Conservation (phyloP, 257 asterid species). For the Fraxinus anomala region DNA sequence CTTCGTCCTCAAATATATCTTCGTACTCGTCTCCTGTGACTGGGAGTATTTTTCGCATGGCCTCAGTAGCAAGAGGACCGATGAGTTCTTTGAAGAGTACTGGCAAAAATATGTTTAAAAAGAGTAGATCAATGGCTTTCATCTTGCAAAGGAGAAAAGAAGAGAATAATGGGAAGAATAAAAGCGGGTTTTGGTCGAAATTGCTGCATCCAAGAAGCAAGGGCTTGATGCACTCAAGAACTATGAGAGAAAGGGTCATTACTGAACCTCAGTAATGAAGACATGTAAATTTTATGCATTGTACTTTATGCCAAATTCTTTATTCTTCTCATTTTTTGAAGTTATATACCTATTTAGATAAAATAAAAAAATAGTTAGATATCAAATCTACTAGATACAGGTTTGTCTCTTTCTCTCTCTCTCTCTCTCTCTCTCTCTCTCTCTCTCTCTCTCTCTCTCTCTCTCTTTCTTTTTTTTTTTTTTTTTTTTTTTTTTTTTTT, state of each 20-base stretch:
- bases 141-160: slow-evolving; percentile 36
- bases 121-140: slow-evolving; percentile 64
- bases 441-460: too few relatives aligned
- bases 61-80: slow-evolving; percentile 23
- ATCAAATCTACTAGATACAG: not conserved
- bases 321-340: slow-evolving; percentile 3
- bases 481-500: not conserved
- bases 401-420: not conserved
- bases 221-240: slow-evolving; percentile 46
- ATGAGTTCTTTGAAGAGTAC: slow-evolving; percentile 19
- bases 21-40: slow-evolving; percentile 55
- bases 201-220: slow-evolving; percentile 40
- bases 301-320: not conserved
- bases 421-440: too few relatives aligned
- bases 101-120: slow-evolving; percentile 39
- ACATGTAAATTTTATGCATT: slow-evolving; percentile 11
- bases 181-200: slow-evolving; percentile 70
- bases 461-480: not conserved
- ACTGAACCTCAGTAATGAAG: slow-evolving; percentile 29
- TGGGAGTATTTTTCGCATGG: slow-evolving; percentile 13
- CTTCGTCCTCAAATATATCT: slow-evolving; percentile 52
- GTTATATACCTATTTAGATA: not conserved
- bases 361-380: not conserved
- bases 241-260: slow-evolving; percentile 46
- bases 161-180: slow-evolving; percentile 28